Percentiles rank a stretch among this genome's conserved stretches.
Evolutionary conservation across 768 basidiomycete species (phyloP).

Genomic region (Goffeauzyma gilvescens): DNA sequence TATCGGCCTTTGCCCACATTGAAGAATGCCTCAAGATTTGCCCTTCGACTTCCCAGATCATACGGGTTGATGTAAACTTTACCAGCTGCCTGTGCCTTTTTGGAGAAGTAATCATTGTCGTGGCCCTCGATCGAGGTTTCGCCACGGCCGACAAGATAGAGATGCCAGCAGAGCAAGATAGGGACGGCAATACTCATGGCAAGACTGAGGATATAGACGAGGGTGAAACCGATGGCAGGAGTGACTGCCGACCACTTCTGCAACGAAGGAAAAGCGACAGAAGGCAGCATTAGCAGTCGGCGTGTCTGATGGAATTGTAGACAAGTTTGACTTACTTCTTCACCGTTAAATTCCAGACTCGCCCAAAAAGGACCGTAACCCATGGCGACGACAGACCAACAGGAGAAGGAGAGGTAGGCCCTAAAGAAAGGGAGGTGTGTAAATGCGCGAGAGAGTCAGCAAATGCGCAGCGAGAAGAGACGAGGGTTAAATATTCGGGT

Average conservation of each 20-base stretch:
- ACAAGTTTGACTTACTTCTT: too few species aligned
- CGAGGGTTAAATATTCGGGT: neutral
- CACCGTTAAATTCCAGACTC: conserved; percentile 42
- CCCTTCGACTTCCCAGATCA: conserved; percentile 55
- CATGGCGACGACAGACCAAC: conserved; percentile 42
- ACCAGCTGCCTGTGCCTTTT: conserved; percentile 47
- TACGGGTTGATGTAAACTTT: conserved; percentile 83
- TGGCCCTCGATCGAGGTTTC: conserved; percentile 83
- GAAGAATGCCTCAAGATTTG: conserved; percentile 69
- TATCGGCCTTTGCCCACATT: conserved; percentile 64
- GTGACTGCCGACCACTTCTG: conserved; percentile 41
- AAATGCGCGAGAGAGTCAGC: neutral
- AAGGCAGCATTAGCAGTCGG: conserved; percentile 2
- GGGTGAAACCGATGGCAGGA: conserved; percentile 50
- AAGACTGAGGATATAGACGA: conserved; percentile 54
- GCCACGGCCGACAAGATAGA: conserved; percentile 47
- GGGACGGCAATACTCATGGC: conserved; percentile 43
- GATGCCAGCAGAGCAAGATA: conserved; percentile 24
- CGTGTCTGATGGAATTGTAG: neutral
- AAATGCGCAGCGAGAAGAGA: neutral
- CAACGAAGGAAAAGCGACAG: conserved; percentile 17
- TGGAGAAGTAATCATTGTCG: conserved; percentile 62
- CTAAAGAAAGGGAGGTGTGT: conserved; percentile 33
- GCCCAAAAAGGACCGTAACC: conserved; percentile 47
- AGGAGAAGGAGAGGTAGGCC: conserved; percentile 57